Evolutionary conservation across 2,329 filamentous ascomycete species (phyloP).

Genomic region (Colletotrichum godetiae): DNA sequence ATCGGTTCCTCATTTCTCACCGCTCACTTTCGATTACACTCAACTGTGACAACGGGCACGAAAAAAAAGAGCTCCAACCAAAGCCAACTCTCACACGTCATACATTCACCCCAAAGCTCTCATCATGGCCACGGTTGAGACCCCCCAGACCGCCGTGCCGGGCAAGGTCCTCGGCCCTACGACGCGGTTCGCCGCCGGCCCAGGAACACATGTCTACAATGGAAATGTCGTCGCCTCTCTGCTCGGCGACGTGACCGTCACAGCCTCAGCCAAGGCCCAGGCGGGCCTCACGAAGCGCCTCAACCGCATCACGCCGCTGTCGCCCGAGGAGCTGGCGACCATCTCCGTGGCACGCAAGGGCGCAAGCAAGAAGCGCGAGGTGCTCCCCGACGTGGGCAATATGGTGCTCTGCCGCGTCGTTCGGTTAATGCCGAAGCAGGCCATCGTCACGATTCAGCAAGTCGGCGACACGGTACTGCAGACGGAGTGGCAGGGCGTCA

Average conservation of each 20-base stretch:
- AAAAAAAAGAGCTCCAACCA: background rate
- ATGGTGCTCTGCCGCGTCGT: conserved; percentile 87
- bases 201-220: conserved; percentile 86
- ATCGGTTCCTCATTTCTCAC: background rate
- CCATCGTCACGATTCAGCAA: conserved; percentile 86
- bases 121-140: conserved; percentile 48
- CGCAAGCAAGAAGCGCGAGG: conserved; percentile 67
- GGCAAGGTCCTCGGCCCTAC: conserved; percentile 82
- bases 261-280: conserved; percentile 57
- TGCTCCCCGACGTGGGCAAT: conserved; percentile 84
- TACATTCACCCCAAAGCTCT: background rate
- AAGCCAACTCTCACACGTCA: conserved; percentile 23
- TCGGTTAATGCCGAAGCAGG: conserved; percentile 86
- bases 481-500: conserved; percentile 86
- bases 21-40: background rate
- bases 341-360: conserved; percentile 64
- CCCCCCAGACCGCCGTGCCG: conserved; percentile 76
- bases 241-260: conserved; percentile 75
- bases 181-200: conserved; percentile 76
- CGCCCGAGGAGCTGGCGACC: conserved; percentile 58
- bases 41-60: background rate
- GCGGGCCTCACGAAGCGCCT: conserved; percentile 67
- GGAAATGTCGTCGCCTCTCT: conserved; percentile 84
- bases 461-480: conserved; percentile 79
- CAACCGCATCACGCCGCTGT: conserved; percentile 64